Evolutionary conservation across 2,329 filamentous ascomycete species (phyloP), one percentile per base, ranked within the genome.

Genomic region (Colletotrichum agaves): DNA sequence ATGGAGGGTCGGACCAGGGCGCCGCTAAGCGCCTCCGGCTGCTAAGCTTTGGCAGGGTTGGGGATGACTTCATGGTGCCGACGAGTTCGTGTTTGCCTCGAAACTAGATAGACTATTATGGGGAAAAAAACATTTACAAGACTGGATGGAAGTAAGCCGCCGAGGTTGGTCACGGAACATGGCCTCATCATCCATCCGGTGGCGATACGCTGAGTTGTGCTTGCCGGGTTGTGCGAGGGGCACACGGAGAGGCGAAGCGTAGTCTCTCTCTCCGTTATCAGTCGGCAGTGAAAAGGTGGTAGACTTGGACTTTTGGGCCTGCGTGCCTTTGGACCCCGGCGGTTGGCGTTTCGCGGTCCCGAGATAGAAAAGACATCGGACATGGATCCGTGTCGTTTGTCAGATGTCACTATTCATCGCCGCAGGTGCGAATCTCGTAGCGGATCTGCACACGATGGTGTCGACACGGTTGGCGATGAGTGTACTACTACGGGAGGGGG

Each of bases 381-480:
- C 44, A 39, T 15, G 12, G 2, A 27, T 21, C 56, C 31, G 55
- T 46, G 27, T 35, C 19, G 10, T 31, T 41, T n/a, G 21, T 61
- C 58, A 61, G 33, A 52, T 61, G 58, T 52, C 58, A 58, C 17
- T 27, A 59, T 23, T 19, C 43, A 63, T 19, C 33, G 46, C 19
- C 61, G 35, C 61, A 37, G 27, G 19, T 44, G 52, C 52, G 35
- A 63, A 67, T 67, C 52, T 52, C 49, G 31, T 12, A 19, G 23
- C 52, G 52, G 60, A 56, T 59, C 63, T 63, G 64, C 47, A 63
- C 50, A 63, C 50, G 60, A 67, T 58, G 61, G 50, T 37, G 46
- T 53, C 55, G 41, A 67, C 60, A 61, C 64, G 61, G 61, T 67
- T 53, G 33, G 53, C 64, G 61, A 59, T 59, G 64, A 64, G 64